These are phyloP conservation scores for Botrytis hyacinthi DNA, from an alignment of 2,329 filamentous ascomycete species.

Conservation along the genomic window DNA sequence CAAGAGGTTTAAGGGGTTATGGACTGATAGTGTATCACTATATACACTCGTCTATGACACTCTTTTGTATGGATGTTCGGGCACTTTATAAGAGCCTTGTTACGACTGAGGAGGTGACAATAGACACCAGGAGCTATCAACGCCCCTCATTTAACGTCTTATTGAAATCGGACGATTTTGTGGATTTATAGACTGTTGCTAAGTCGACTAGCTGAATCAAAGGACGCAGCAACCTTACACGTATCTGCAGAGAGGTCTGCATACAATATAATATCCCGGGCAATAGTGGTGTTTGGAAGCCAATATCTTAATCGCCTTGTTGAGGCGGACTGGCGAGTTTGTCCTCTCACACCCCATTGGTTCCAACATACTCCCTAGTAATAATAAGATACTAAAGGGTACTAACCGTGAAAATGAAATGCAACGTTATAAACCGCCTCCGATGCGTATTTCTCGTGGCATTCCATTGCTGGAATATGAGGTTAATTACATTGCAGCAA, in stretches of 20 bases:
- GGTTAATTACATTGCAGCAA: conserved; percentile 16
- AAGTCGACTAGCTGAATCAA: conserved; percentile 6
- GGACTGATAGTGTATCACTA: conserved; percentile 20
- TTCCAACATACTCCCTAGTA: neutral
- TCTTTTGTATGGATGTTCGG: conserved; percentile 5
- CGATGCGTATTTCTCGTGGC: conserved; percentile 19
- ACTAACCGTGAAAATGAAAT: conserved; percentile 20
- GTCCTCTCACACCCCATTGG: conserved; percentile 14
- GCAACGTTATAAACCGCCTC: neutral
- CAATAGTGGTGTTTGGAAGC: conserved; percentile 14
- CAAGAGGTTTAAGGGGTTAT: conserved; percentile 19
- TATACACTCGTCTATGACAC: neutral
- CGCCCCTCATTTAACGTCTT: neutral
- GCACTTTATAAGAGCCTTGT: conserved; percentile 9
- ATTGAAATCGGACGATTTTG: conserved; percentile 11
- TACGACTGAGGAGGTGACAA: conserved; percentile 1
- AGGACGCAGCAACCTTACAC: conserved; percentile 12
- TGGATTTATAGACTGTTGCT: neutral
- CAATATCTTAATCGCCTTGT: conserved; percentile 17
- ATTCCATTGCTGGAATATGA: conserved; percentile 16
- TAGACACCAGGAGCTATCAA: conserved; percentile 3
- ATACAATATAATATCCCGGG: conserved; percentile 3
- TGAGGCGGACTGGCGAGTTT: conserved; percentile 18
- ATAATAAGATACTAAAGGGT: conserved; percentile 13
- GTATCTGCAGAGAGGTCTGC: conserved; percentile 14